Percentiles rank a stretch among this genome's conserved stretches.
Conservation (phyloP, 106 monocot genomes). For the Apostasia shenzhenica region DNA sequence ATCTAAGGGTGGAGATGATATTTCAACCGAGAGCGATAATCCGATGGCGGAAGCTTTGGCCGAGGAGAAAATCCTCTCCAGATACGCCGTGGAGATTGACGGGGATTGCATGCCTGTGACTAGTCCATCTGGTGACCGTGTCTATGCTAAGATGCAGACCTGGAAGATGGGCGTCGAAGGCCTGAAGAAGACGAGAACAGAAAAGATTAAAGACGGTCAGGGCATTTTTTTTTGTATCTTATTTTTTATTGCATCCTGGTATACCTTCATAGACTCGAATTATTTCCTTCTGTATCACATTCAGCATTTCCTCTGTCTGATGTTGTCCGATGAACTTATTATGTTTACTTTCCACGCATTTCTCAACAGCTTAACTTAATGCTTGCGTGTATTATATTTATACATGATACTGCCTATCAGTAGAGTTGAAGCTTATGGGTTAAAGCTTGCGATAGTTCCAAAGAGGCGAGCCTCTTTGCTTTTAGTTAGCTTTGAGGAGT, state of each 20-base stretch:
- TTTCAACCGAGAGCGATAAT: neutral
- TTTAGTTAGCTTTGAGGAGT: too few relatives aligned
- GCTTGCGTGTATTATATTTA: neutral
- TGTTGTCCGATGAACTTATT: too few relatives aligned
- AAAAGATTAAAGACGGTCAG: conserved; percentile 21
- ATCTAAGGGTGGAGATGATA: conserved; percentile 3
- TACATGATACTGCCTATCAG: neutral
- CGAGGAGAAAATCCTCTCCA: conserved; percentile 59
- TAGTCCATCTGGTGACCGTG: conserved; percentile 63
- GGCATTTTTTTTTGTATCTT: conserved; percentile 1
- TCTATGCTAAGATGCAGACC: conserved; percentile 61
- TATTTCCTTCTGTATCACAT: neutral
- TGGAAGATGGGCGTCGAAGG: conserved; percentile 7
- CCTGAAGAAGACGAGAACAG: neutral
- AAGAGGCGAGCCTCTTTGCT: too few relatives aligned
- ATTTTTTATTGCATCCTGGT: neutral
- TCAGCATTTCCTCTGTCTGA: too few relatives aligned
- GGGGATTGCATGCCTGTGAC: conserved; percentile 79
- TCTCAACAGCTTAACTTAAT: too few relatives aligned
- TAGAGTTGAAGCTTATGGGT: neutral
- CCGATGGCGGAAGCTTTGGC: conserved; percentile 3
- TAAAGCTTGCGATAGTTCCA: too few relatives aligned
- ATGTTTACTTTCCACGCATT: too few relatives aligned
- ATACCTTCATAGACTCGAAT: neutral
- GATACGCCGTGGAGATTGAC: conserved; percentile 74